Percentiles rank a stretch among this genome's conserved stretches.
Conservation (phyloP, 73 alveolate genomes). For the Breviolum minutum region DNA sequence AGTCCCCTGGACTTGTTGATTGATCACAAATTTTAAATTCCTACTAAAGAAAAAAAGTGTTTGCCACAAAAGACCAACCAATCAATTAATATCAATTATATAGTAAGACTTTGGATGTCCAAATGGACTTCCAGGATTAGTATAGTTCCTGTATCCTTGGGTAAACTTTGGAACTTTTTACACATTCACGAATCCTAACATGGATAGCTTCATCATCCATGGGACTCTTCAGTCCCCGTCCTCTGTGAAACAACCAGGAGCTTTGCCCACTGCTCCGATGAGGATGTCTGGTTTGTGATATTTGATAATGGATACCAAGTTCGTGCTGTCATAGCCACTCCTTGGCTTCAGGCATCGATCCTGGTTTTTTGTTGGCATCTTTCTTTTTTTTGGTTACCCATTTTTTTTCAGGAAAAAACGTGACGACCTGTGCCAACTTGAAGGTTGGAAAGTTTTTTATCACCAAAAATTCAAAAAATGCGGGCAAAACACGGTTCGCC, state of each 20-base stretch:
- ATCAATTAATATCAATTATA: too few relatives aligned
- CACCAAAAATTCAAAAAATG: too few relatives aligned
- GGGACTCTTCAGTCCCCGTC: neutral
- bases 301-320: conserved; percentile 60
- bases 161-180: neutral
- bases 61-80: too few relatives aligned
- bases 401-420: neutral
- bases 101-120: too few relatives aligned
- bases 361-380: neutral
- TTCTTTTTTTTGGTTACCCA: neutral
- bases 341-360: neutral
- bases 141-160: too few relatives aligned
- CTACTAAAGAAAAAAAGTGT: too few relatives aligned
- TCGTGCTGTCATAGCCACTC: conserved; percentile 58
- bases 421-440: neutral
- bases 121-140: too few relatives aligned
- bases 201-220: neutral
- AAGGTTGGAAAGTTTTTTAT: too few relatives aligned
- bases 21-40: too few relatives aligned
- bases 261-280: conserved; percentile 82
- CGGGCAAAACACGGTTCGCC: conserved; percentile 52
- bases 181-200: neutral
- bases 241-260: conserved; percentile 72
- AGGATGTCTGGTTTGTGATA: conserved; percentile 55
- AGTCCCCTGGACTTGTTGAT: too few relatives aligned